Evolutionary conservation across 768 basidiomycete species (phyloP), one percentile per base, ranked within the genome.

Genomic region (Kwoniella heveanensis): DNA sequence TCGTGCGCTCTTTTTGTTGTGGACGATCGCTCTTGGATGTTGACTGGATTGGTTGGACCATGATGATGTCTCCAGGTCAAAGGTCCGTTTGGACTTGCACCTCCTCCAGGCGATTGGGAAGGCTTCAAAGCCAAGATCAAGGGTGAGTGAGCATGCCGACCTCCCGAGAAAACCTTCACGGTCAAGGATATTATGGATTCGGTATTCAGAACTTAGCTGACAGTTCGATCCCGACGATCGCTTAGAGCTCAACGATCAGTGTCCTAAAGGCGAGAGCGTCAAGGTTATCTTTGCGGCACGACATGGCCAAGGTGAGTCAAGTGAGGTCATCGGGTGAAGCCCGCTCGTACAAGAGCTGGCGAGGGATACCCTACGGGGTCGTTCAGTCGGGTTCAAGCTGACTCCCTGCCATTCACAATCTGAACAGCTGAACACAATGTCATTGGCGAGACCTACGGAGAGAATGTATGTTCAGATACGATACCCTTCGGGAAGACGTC

Each of bases 221-320:
- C n/a, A 44, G 19, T 24, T 24, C 26, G 21, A 17, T 22, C 3
- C 30, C 17, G 9, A 17, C 22, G 47, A n/a, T 12, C 24, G 10
- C 4, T 24, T 25, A 70, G 69, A 57, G 30, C 54, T 70, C 12
- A 54, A 70, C 17, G 50, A 27, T 13, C 22, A 26, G 2, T 67
- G 69, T 57, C 47, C 48, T 19, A 44, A 60, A 9, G 67, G 63
- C 24, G 63, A 67, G 46, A 64, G 59, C 24, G 56, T 72, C 39
- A 67, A 62, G 30, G 70, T 72, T 15, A 64, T 72, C 30, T 72
- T 58, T 27, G 64, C 65, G 9, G 68, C 70, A n/a, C 26, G 70
- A 30, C 70, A 72, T 57, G 70, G 70, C 6, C 65, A 72, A 60
- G 67, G 70, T 69, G 47, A 62, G 63, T 32, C 32, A 13, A 32